Percentiles rank a stretch among this genome's conserved stretches.
phyloP scores from a whole-genome alignment of 1,284 basidiomycete genomes.

The Apiotrichum brassicae region DNA sequence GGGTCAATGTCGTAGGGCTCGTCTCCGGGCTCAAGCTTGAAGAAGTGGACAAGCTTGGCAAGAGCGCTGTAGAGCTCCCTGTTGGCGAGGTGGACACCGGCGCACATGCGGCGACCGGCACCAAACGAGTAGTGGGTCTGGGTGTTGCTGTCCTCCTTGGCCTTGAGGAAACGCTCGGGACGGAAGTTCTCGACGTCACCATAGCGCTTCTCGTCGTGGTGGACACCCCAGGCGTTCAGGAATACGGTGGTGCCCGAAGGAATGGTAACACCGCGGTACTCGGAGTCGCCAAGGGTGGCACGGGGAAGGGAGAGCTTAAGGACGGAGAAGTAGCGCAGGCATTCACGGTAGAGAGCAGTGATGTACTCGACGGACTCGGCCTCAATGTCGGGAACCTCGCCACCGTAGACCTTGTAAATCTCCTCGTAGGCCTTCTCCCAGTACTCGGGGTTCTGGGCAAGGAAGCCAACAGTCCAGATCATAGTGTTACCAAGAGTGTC shows the following conservation, averaged over 20 bases:
- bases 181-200: slow-evolving; percentile 16
- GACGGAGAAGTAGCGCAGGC: slow-evolving; percentile 18
- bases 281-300: slow-evolving; percentile 15
- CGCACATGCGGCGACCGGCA: slow-evolving; percentile 21
- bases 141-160: slow-evolving; percentile 6
- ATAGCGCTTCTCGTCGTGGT: slow-evolving; percentile 22
- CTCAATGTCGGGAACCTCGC: slow-evolving; percentile 12
- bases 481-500: slow-evolving; percentile 21
- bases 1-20: slow-evolving; percentile 16
- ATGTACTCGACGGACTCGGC: slow-evolving; percentile 17
- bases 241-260: slow-evolving; percentile 34
- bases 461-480: slow-evolving; percentile 18
- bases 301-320: slow-evolving; percentile 21
- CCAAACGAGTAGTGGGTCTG: slow-evolving; percentile 20
- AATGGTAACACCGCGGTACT: slow-evolving; percentile 30
- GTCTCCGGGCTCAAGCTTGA: slow-evolving; percentile 15
- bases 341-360: slow-evolving; percentile 12
- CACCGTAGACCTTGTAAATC: slow-evolving; percentile 9
- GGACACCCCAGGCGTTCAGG: slow-evolving; percentile 36
- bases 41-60: slow-evolving; percentile 18
- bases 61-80: slow-evolving; percentile 19
- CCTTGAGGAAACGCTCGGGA: slow-evolving; percentile 18
- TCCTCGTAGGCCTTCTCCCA: slow-evolving; percentile 17
- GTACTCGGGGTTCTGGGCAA: slow-evolving; percentile 17
- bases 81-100: slow-evolving; percentile 20